Conservation (phyloP, 371 early-diverging fungal genomes). For the Capillidium heterosporum region DNA sequence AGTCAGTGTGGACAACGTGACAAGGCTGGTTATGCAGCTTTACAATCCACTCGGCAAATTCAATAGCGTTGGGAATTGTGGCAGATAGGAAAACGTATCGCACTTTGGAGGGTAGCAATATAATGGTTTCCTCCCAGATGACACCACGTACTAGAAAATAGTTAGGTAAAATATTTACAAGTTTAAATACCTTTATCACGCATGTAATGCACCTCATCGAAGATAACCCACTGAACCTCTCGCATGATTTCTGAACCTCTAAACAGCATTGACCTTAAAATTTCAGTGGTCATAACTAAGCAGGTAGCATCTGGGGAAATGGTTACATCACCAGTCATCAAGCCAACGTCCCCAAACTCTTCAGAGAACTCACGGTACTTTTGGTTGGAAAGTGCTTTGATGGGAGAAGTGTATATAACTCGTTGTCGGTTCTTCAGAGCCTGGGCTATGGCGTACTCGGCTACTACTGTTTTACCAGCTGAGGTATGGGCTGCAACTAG, state of each 20-base stretch:
- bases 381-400: slow-evolving; percentile 98
- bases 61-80: slow-evolving; percentile 99
- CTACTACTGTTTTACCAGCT: slow-evolving; percentile 99
- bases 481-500: slow-evolving; percentile 98
- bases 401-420: slow-evolving; percentile 98
- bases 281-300: slow-evolving; percentile 99
- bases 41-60: slow-evolving; percentile 99
- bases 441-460: slow-evolving; percentile 98
- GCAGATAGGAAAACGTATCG: slow-evolving; percentile 97
- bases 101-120: slow-evolving; percentile 87
- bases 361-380: slow-evolving; percentile 96
- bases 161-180: slow-evolving; percentile 23
- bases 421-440: slow-evolving; percentile 85
- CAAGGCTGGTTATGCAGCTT: slow-evolving; percentile 91
- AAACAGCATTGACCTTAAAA: slow-evolving; percentile 98
- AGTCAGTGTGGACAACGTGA: slow-evolving; percentile 99
- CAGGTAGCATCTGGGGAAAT: slow-evolving; percentile 95
- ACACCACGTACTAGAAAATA: no score
- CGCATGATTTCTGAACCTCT: slow-evolving; percentile 96
- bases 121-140: slow-evolving; percentile 99
- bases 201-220: slow-evolving; percentile 99
- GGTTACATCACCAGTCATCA: slow-evolving; percentile 99
- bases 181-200: slow-evolving; percentile 68
- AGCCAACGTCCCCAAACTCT: slow-evolving; percentile 98
- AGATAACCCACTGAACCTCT: slow-evolving; percentile 98